A percentile compares a stretch with the other conserved stretches of the same genome.
These are phyloP conservation scores for Penicillium sp. DNA, from an alignment of 2,329 filamentous ascomycete species.

Conservation along the genomic window DNA sequence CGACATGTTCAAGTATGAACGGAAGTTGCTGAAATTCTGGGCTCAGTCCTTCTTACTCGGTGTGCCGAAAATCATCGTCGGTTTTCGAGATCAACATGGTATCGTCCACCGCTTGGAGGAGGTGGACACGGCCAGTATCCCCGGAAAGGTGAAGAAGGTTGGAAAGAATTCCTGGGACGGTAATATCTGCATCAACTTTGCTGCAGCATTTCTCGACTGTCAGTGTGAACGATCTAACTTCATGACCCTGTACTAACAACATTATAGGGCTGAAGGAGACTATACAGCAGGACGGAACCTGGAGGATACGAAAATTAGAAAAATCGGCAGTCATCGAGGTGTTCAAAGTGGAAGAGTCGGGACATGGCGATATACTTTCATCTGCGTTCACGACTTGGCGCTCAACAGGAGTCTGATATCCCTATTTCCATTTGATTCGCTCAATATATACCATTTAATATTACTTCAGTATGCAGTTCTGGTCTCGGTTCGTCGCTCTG, in stretches of 20 bases:
- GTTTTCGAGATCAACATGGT: conserved; percentile 70
- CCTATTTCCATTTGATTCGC: too few relatives aligned
- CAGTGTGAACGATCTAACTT: conserved; percentile 31
- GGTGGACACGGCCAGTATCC: conserved; percentile 72
- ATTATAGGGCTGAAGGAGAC: conserved; percentile 56
- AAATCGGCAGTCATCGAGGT: conserved; percentile 64
- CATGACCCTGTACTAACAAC: conserved; percentile 1
- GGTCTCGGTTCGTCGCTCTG: too few relatives aligned
- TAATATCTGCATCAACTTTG: conserved; percentile 89
- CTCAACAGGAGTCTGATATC: conserved; percentile 5
- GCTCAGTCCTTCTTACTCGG: conserved; percentile 91
- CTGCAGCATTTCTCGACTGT: conserved; percentile 71
- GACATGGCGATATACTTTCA: conserved; percentile 69
- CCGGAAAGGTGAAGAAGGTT: conserved; percentile 62
- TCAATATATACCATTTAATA: too few relatives aligned
- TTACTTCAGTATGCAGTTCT: too few relatives aligned
- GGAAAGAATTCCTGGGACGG: conserved; percentile 76
- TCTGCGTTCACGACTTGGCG: conserved; percentile 72
- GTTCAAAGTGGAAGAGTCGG: conserved; percentile 64
- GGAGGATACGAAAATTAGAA: conserved; percentile 66
- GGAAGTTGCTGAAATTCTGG: conserved; percentile 93
- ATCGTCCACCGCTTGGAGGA: conserved; percentile 68
- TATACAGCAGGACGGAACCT: conserved; percentile 64
- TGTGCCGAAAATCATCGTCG: conserved; percentile 85
- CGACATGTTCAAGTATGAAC: conserved; percentile 71